phyloP scores from a whole-genome alignment of 1,139 yeast genomes.

The Chernovozyma sophiae-reginae region DNA sequence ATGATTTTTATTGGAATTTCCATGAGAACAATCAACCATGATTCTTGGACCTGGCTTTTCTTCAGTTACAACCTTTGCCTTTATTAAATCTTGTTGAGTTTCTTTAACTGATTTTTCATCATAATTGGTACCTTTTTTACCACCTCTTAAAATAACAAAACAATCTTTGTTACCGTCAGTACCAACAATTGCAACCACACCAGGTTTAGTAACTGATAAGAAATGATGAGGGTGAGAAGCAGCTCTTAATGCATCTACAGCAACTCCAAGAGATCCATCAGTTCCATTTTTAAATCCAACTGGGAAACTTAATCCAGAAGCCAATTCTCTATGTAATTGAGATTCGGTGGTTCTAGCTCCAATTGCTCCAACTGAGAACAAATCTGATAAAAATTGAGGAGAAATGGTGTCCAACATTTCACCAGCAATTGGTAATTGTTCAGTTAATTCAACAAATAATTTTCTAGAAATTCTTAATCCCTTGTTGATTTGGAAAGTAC shows the following conservation, averaged over 20 bases:
- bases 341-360: slow-evolving; percentile 99
- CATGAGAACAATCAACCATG: slow-evolving; percentile 98
- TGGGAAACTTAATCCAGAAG: slow-evolving; percentile 96
- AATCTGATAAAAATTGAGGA: slow-evolving; percentile 93
- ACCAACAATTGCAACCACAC: slow-evolving; percentile 92
- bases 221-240: slow-evolving; percentile 92
- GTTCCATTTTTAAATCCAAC: slow-evolving; percentile 98
- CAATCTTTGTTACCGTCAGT: slow-evolving; percentile 91
- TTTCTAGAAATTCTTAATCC: slow-evolving; percentile 87
- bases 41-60: slow-evolving; percentile 45
- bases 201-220: slow-evolving; percentile 95
- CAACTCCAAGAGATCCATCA: slow-evolving; percentile 90
- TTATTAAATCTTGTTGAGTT: slow-evolving; percentile 54
- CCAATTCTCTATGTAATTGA: slow-evolving; percentile 94
- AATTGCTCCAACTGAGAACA: slow-evolving; percentile 92
- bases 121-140: slow-evolving; percentile 89
- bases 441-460: slow-evolving; percentile 79
- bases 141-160: slow-evolving; percentile 91
- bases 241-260: slow-evolving; percentile 90
- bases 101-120: slow-evolving; percentile 73
- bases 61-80: slow-evolving; percentile 42
- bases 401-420: slow-evolving; percentile 98
- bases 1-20: slow-evolving; percentile 91
- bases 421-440: slow-evolving; percentile 81
- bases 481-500: slow-evolving; percentile 90